Evolutionary conservation across 495 filamentous ascomycete species (phyloP).

Genomic region (Hypoxylon intermedium): DNA sequence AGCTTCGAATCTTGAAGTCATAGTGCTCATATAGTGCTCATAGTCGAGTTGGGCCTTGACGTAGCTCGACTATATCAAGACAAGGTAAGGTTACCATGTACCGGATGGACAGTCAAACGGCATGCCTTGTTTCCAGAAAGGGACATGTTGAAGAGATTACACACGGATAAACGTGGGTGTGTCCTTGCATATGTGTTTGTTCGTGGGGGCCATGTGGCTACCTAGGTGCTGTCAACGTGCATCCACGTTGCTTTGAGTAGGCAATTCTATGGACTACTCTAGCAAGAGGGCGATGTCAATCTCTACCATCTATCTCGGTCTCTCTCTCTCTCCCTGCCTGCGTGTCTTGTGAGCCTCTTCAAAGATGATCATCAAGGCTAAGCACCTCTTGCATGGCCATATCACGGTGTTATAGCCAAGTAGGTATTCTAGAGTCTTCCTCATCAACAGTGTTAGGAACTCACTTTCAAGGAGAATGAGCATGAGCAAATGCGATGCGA

Average conservation of each 20-base stretch:
- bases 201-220: slow-evolving; percentile 28
- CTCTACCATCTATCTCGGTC: background rate
- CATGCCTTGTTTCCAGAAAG: background rate
- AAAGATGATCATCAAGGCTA: background rate
- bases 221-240: slow-evolving; percentile 13
- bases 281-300: background rate
- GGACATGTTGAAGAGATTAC: too few species aligned
- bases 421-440: too few species aligned
- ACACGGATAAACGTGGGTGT: background rate
- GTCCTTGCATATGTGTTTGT: slow-evolving; percentile 5
- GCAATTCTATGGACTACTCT: background rate
- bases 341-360: background rate
- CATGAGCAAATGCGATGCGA: background rate
- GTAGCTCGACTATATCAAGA: background rate
- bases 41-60: slow-evolving; percentile 3
- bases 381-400: too few species aligned
- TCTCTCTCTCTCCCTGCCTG: background rate
- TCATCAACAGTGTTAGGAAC: background rate
- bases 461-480: background rate
- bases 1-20: background rate
- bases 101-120: slow-evolving; percentile 6
- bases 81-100: slow-evolving; percentile 1
- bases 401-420: too few species aligned
- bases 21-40: background rate
- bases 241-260: slow-evolving; percentile 7